Base-by-base conservation (phyloP, 805 yeast species). In the Pichia kluyveri region DNA sequence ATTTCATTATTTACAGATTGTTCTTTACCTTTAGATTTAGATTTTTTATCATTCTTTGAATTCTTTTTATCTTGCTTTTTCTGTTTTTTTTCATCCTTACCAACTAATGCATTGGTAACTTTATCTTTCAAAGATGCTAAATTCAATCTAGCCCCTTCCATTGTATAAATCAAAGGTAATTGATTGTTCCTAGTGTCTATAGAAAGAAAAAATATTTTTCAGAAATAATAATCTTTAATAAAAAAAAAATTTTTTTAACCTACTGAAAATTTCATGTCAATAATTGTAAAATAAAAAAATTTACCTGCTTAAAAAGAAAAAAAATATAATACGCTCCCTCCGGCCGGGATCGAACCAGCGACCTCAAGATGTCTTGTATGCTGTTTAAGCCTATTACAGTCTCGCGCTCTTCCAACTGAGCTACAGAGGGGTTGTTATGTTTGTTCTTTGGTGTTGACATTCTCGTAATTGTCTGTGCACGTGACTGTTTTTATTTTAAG, bases 91-190 rank as follows among this genome's bases (percentile, higher is more conserved):
- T 56, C 59, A 47, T 54, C 53, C 36, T 58, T 51, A 42, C 59
- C 54, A 28, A 60, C 60, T 50, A 82, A 62, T 58, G 82, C 80
- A 41, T 69, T 72, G 26, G 82, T 66, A 40, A 84, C 79, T 62
- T 77, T 83, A 54, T 79, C 86, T 63, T 74, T 83, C 61, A 84
- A 69, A 27, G 86, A 77, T 43, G 82, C 63, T 52, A 77, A 62
- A 61, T 70, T 74, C 54, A 77, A 62, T 50, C 66, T 69, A 10
- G 71, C 59, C 38, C 69, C 62, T 48, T 71, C 77, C 80, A 76
- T 75, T 38, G 26, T 23, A 23, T 23, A 23, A 4, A 23, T 23
- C 26, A 23, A 23, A 23, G 6, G 7, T 23, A 6, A 23, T 23
- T 23, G 26, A 23, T 23, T 23, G 26, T 23, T 6, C 5, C 26